Evolutionary conservation across 1,139 yeast species (phyloP), one percentile per base, ranked within the genome.

Genomic region (Martiniozyma asiatica): DNA sequence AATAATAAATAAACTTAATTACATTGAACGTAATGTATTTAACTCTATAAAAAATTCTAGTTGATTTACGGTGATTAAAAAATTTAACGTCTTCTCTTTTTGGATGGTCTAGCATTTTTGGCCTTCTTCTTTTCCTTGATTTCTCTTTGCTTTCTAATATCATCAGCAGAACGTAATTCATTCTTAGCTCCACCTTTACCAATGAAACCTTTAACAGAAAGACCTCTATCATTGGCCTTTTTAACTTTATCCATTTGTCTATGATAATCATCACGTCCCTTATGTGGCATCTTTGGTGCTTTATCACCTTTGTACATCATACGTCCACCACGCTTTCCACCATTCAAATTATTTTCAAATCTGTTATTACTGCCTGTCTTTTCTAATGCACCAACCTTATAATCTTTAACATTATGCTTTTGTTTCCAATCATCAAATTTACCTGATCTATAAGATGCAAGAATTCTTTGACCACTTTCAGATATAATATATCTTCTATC

Each of bases 381-480:
- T 44, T 75, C 82, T 38, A 60, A 50, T 1, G 73, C 56, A 6
- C 85, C 85, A 20, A 64, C 70, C 43, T 65, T 68, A 39, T 65
- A 47, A 24, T 72, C 64, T 24, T 59, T 58, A 35, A 72, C 50
- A 45, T 73, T 76, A 53, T 85, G 71, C 26, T 73, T 72, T 42
- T 75, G 68, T 50, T 77, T 79, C 98, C 97, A 89, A 31, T 77
- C 78, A 36, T 85, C 96, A 49, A 72, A 89, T 45, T 85, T 74
- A 33, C 99, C 99, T 4, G 94, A 77, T 48, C 82, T 68, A 58
- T 77, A 85, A 14, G 93, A 68, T 1, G 98, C 98, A 4, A 98
- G 96, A 34, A 92, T 74, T 53, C 72, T 73, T 47, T 81, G 87
- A 7, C 99, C 99, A 53, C 84, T 77, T 53, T 92, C 99, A 41